Percentiles rank a stretch among this genome's conserved stretches.
Conservation (phyloP, 2,329 filamentous ascomycete species). For the Chalara sp. region DNA sequence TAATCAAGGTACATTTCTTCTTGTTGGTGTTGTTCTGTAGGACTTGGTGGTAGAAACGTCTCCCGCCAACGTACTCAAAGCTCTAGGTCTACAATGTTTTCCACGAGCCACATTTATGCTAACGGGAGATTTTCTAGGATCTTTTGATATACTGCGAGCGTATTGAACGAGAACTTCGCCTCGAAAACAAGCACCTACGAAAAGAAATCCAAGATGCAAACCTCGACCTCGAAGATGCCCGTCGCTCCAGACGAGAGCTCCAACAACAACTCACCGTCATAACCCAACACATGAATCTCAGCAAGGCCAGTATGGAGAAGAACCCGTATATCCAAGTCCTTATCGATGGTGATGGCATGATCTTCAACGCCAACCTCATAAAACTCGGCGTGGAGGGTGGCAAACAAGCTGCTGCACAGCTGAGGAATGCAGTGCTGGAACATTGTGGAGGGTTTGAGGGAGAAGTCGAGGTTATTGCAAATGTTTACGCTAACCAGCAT, state of each 20-base stretch:
- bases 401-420: constrained; percentile 33
- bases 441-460: constrained; percentile 37
- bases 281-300: constrained; percentile 30
- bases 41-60: background rate
- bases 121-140: constrained; percentile 31
- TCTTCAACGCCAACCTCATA: constrained; percentile 51
- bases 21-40: background rate
- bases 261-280: constrained; percentile 39
- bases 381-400: constrained; percentile 41
- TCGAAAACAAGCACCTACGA: constrained; percentile 37
- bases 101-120: background rate
- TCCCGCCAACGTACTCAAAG: constrained; percentile 1
- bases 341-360: constrained; percentile 56
- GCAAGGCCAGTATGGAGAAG: constrained; percentile 27
- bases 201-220: constrained; percentile 36
- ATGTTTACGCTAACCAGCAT: constrained; percentile 47
- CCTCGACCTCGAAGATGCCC: constrained; percentile 46
- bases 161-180: constrained; percentile 35
- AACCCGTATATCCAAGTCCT: constrained; percentile 55
- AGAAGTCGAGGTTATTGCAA: constrained; percentile 47
- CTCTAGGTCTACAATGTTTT: background rate
- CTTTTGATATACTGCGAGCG: constrained; percentile 39
- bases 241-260: constrained; percentile 40
- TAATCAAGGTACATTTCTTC: constrained; percentile 39
- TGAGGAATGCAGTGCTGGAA: constrained; percentile 41